Percentiles rank a stretch among this genome's conserved stretches.
phyloP scores from a whole-genome alignment of 2,329 filamentous ascomycete genomes.

The Blumeria graminis region DNA sequence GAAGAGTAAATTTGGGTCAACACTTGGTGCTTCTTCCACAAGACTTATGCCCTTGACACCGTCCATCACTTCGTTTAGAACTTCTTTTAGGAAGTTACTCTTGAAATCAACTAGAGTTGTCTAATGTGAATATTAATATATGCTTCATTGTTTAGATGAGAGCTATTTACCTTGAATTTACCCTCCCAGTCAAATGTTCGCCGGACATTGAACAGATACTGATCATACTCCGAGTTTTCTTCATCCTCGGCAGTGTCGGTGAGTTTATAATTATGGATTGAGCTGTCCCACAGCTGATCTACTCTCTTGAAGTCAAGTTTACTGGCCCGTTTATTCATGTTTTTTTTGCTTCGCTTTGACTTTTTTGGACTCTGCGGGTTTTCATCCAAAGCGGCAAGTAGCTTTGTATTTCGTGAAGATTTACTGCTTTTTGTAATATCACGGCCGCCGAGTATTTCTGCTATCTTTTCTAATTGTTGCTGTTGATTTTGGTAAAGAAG shows the following conservation, averaged over 20 bases:
- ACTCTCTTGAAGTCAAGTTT: constrained; percentile 45
- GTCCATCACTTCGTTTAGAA: constrained; percentile 46
- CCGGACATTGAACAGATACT: constrained; percentile 63
- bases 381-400: too few relatives aligned
- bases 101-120: constrained; percentile 60
- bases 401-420: too few relatives aligned
- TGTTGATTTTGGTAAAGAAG: too few relatives aligned
- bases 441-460: too few relatives aligned
- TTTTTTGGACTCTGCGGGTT: constrained; percentile 4
- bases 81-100: constrained; percentile 52
- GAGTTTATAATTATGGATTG: constrained; percentile 39
- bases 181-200: constrained; percentile 68
- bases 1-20: constrained; percentile 49
- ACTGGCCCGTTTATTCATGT: constrained; percentile 20
- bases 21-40: constrained; percentile 52
- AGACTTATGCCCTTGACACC: constrained; percentile 56
- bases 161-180: constrained; percentile 32
- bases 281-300: constrained; percentile 34
- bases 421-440: too few relatives aligned
- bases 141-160: neutral
- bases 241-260: constrained; percentile 40
- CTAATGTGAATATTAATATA: constrained; percentile 7
- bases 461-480: too few relatives aligned
- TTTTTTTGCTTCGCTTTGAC: constrained; percentile 18
- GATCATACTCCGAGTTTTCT: constrained; percentile 44